Base-by-base conservation (phyloP, 305 asterid genomes). In the Coffea humblotiana region DNA sequence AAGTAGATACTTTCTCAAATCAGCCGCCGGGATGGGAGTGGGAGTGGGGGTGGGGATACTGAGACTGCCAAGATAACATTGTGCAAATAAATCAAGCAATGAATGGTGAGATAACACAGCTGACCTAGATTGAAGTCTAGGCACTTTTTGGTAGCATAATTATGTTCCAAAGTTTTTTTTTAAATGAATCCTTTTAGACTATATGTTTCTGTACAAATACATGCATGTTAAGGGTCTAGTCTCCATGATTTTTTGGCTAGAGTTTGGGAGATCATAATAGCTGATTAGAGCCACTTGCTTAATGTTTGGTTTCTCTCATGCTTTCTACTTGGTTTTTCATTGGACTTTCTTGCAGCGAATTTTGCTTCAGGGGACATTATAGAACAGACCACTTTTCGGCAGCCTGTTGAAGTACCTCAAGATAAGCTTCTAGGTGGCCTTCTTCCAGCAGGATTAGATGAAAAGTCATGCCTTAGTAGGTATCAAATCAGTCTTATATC, bases 381-480 rank as follows among this genome's bases (percentile, higher is more conserved):
- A 0, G 23, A 58, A 21, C 27, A 56, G 63, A 56, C 7, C 63
- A 19, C 5, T 71, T 47, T 76, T 77, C 61, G 82, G 71, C 84
- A 69, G 65, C 89, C 88, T 0, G 83, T 74, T 68, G 80, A 77
- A 71, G 83, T 77, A 49, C 83, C 85, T 4, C 79, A 86, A n/a
- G 94, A 87, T 81, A 85, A 78, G 78, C 86, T 89, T 48, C 88
- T 89, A 4, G 90, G 91, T 8, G 88, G 90, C 68, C 94, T 92
- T 83, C 91, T 92, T 52, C 89, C 94, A 0, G 60, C 83, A 7
- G 93, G 93, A 60, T 88, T 92, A 19, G 90, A 92, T 15, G 86
- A 87, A 82, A 82, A 78, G 67, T 90, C 95, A 56, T 94, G 98
- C 85, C 82, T 82, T 21, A 93, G 97, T 80, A 88, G 98, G 83